Evolutionary conservation across 768 basidiomycete genomes (phyloP), one percentile per base, ranked within the genome.

Genomic region (Porphyrellus cyaneotinctus): DNA sequence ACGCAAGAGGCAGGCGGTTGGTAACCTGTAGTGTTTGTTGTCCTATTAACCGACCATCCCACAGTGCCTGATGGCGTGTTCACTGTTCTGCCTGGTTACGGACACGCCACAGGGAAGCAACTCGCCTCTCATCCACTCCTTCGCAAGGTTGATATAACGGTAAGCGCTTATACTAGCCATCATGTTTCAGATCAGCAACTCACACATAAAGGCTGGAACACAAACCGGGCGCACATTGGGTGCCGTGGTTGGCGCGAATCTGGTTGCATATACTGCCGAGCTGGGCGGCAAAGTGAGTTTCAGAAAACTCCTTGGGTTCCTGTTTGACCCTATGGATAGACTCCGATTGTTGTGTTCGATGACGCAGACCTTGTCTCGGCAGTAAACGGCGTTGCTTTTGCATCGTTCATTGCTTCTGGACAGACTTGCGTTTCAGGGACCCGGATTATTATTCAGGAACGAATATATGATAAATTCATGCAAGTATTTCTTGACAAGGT

Each of bases 371-470:
- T 90, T 45, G 57, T 71, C 20, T 77, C 80, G n/a, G 85, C 91
- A 0, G 86, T 88, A 20, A 92, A 93, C 56, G 91, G 91, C 17
- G 81, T 81, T 7, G 85, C 88, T 0, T 93, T 94, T 62, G 85
- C 89, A 11, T 81, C 86, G 1, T 94, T 93, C 60, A 74, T 94
- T 45, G 91, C 91, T 1, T 90, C 88, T 22, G 91, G 91, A 4
- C 91, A 94, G 71, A 92, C 91, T 10, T 92, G 91, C 53, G 86
- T 93, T n/a, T 92, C 91, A 2, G 91, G 89, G n/a, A 84, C 89
- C 13, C 80, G 91, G n/a, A 73, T 93, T 18, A 74, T 92, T 6
- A 70, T 93, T 8, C 89, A 92, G 51, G 79, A 82, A 38, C 65
- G 69, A 10, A 76, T 92, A 42, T 91, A 89, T 57, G 79, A 88